These are phyloP conservation scores for Trichoderma atrobrunneum DNA, from an alignment of 2,329 filamentous ascomycete genomes.

Conservation along the genomic window DNA sequence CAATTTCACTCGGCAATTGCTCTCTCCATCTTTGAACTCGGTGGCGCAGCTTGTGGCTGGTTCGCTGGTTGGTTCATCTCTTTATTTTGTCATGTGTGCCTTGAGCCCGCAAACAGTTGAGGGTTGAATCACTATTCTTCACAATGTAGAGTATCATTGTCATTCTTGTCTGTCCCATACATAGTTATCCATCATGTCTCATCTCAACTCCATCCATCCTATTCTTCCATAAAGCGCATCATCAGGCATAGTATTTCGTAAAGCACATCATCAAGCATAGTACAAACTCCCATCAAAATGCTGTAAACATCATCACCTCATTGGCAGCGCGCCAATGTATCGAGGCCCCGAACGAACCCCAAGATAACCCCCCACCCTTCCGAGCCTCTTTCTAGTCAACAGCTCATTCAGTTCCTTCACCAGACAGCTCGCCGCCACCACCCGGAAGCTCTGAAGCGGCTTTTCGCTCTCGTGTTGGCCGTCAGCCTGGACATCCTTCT, in stretches of 20 bases:
- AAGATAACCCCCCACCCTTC: slow-evolving; percentile 25
- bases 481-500: neutral
- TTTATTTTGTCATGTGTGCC: neutral
- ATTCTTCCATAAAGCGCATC: neutral
- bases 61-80: neutral
- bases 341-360: slow-evolving; percentile 23
- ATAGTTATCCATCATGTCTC: neutral
- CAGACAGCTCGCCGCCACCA: slow-evolving; percentile 39
- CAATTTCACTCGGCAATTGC: neutral
- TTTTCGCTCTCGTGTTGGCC: slow-evolving; percentile 11
- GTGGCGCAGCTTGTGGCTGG: neutral
- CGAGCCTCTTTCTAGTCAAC: slow-evolving; percentile 19
- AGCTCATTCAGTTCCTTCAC: slow-evolving; percentile 29
- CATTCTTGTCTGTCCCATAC: neutral
- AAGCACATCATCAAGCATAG: neutral
- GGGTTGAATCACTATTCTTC: neutral
- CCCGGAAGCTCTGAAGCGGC: slow-evolving; percentile 36
- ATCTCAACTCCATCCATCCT: slow-evolving; percentile 5
- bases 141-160: neutral
- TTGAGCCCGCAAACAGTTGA: neutral
- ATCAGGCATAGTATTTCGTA: no score
- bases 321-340: slow-evolving; percentile 3
- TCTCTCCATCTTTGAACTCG: neutral
- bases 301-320: slow-evolving; percentile 1
- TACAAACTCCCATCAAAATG: neutral